These are phyloP conservation scores for Cornus kousa DNA, from an alignment of 148 eudicot genomes.

Conservation along the genomic window DNA sequence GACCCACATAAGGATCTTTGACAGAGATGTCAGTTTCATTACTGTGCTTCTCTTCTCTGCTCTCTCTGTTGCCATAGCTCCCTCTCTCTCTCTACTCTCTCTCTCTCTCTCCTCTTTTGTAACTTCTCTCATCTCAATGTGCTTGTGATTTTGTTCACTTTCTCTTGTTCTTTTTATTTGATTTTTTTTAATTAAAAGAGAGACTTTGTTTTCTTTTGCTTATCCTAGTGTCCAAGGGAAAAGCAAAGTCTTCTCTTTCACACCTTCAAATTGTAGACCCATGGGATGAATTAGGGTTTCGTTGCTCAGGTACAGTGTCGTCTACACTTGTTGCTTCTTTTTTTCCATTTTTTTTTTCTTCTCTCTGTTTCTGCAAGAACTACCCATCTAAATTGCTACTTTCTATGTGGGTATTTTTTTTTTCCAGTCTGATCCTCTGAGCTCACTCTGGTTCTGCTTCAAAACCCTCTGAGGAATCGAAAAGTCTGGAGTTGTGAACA, in stretches of 20 bases:
- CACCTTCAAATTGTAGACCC: not conserved
- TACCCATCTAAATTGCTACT: not conserved
- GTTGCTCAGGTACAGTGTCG: not conserved
- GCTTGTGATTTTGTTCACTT: conserved; percentile 12
- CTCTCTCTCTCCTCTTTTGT: conserved; percentile 5
- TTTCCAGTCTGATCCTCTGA: not conserved
- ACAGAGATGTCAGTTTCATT: conserved; percentile 25
- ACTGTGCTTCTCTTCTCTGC: conserved; percentile 9
- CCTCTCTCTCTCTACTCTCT: not conserved
- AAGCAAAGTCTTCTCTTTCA: conserved; percentile 5
- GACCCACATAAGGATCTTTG: conserved; percentile 26
- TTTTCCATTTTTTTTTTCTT: not conserved
- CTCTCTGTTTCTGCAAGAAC: conserved; percentile 2
- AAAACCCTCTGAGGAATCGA: not conserved
- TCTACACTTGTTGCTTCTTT: not conserved
- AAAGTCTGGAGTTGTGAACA: not conserved
- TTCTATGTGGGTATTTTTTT: not conserved
- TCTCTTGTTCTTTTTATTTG: not conserved
- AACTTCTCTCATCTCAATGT: not conserved
- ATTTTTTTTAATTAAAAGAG: conserved; percentile 22
- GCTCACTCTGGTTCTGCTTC: not conserved
- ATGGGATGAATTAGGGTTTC: not conserved
- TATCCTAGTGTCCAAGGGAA: conserved; percentile 2
- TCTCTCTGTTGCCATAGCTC: not conserved
- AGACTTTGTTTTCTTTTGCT: conserved; percentile 43